Evolutionary conservation across 164 flowering plant species (phyloP), one percentile per base, ranked within the genome.

Genomic region (Magnolia changhungtana): DNA sequence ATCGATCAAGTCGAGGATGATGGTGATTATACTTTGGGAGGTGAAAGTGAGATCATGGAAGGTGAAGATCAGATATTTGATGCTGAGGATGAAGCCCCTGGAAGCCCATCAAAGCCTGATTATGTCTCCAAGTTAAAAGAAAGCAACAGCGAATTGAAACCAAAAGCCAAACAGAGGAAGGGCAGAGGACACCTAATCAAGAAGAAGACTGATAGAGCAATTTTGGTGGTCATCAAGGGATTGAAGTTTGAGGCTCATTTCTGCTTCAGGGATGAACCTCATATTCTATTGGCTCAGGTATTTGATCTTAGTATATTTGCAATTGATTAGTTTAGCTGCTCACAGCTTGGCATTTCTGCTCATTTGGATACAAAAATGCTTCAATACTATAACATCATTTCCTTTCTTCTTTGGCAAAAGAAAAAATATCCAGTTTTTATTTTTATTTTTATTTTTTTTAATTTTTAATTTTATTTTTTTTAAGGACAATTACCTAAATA

Each of bases 271-370:
- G 74, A 85, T 55, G 93, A 90, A 69, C 95, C 98, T 78, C 94
- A 90, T 81, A 80, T 93, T 72, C 80, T 94, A 50, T 87, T 96
- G 74, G 87, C 92, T 71, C 89, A 94, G 99, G 99, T 96, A 87
- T 63, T 72, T 18, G 67, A 70, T 29, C 4, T 21, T 21, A 55
- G 13, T 16, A 11, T 55, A 55, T 55, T 8, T 55, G 61, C 13
- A 55, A 55, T 11, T 55, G 11, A 24, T 24, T 66, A 66, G 9
- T 66, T 23, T 23, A 66, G 13, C 9, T 63, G 65, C 69, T 23
- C 61, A 55, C 13, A 11, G 61, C 61, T 55, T 55, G 61, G 61
- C 61, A 10, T 55, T 55, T 16, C 18, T 11, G 16, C 16, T 55
- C 61, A 55, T 11, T 16, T 55, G 16, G 61, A 55, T 55, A 16